These are phyloP conservation scores for Mycena polygramma DNA, from an alignment of 768 basidiomycete species.

Conservation along the genomic window DNA sequence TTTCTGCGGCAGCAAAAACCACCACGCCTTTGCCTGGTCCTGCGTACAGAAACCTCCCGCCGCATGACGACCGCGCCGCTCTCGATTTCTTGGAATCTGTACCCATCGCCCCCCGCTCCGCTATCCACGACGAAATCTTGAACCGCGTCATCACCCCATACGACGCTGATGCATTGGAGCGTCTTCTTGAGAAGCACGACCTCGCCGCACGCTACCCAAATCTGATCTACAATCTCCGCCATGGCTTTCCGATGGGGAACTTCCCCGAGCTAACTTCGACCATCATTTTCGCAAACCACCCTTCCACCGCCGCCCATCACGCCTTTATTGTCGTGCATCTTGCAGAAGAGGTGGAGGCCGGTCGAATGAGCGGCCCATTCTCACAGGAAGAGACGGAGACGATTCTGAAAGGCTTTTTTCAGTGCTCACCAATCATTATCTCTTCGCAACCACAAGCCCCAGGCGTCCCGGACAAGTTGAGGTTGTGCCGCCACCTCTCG, in stretches of 20 bases:
- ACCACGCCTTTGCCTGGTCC: constrained; percentile 5
- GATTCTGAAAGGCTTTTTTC: constrained; percentile 30
- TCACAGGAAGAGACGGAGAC: constrained; percentile 21
- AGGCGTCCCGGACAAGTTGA: constrained; percentile 25
- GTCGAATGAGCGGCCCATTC: constrained; percentile 38
- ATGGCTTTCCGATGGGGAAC: constrained; percentile 37
- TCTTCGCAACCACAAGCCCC: constrained; percentile 26
- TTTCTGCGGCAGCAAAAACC: neutral
- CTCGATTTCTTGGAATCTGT: constrained; percentile 8
- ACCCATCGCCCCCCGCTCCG: too few relatives aligned
- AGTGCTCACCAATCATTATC: constrained; percentile 39
- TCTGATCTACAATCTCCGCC: constrained; percentile 13
- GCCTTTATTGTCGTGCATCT: constrained; percentile 30
- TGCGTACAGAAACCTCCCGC: neutral
- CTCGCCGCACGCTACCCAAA: neutral
- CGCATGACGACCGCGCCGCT: neutral
- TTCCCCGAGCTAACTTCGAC: constrained; percentile 7
- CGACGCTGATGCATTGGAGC: neutral
- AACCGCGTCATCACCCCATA: constrained; percentile 4
- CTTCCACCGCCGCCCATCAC: neutral
- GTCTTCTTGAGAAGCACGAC: neutral
- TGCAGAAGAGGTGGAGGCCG: constrained; percentile 26
- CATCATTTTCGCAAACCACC: constrained; percentile 23
- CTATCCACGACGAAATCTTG: neutral
- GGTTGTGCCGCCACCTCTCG: neutral